Evolutionary conservation across 805 yeast genomes (phyloP).

Genomic region (Komagataella pseudopastoris): DNA sequence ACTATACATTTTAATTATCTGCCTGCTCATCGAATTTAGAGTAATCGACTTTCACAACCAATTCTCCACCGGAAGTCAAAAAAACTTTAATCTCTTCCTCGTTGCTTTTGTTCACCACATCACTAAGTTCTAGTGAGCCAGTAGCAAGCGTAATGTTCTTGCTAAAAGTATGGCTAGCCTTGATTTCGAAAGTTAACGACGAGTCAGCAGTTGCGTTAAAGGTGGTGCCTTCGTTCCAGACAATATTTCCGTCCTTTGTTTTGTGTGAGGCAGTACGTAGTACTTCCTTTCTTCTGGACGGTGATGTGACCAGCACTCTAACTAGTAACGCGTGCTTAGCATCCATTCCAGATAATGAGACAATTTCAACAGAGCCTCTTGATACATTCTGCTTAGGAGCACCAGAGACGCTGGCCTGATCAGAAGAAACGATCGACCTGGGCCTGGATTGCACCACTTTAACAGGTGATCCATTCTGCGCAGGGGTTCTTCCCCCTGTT

Average conservation of each 20-base stretch:
- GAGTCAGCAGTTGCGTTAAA: constrained; percentile 58
- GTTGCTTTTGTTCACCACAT: constrained; percentile 31
- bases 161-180: constrained; percentile 62
- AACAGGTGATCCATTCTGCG: not conserved
- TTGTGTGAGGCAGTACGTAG: constrained; percentile 52
- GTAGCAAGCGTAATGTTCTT: constrained; percentile 52
- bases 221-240: constrained; percentile 52
- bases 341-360: constrained; percentile 16
- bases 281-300: constrained; percentile 36
- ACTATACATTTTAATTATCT: not conserved
- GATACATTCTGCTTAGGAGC: constrained; percentile 5
- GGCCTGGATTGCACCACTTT: constrained; percentile 7
- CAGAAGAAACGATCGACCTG: not conserved
- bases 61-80: constrained; percentile 14
- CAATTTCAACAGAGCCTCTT: constrained; percentile 38
- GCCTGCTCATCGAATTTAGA: not conserved
- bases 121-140: constrained; percentile 36
- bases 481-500: not conserved
- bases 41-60: not conserved
- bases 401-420: not conserved
- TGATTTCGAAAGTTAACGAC: constrained; percentile 42
- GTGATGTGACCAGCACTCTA: constrained; percentile 30
- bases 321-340: constrained; percentile 26
- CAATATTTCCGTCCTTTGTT: constrained; percentile 26
- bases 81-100: constrained; percentile 18